These are phyloP conservation scores for Colletotrichum gigasporum DNA, from an alignment of 2,329 filamentous ascomycete species.

Conservation along the genomic window DNA sequence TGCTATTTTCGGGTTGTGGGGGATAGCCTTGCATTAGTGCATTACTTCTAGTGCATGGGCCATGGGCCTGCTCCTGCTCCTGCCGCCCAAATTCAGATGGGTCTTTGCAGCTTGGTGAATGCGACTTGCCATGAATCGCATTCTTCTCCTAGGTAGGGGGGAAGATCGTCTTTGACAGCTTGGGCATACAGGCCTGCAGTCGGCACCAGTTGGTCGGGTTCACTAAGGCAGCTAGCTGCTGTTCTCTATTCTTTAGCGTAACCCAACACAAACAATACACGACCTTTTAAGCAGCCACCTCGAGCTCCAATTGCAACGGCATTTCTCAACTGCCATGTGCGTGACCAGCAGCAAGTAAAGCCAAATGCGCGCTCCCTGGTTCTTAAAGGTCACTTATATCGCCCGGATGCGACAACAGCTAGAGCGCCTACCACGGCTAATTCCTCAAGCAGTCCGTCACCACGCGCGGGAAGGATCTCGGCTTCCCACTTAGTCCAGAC, in stretches of 20 bases:
- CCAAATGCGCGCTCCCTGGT: no score
- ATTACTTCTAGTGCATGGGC: no score
- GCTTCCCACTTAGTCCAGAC: neutral
- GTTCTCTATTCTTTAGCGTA: neutral
- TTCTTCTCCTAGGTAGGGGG: neutral
- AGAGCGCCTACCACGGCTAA: no score
- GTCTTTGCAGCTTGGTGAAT: neutral
- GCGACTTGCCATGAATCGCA: constrained; percentile 14
- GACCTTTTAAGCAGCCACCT: no score
- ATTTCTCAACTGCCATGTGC: no score
- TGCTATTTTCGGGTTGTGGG: constrained; percentile 23
- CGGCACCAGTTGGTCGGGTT: neutral
- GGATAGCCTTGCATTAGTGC: constrained; percentile 30
- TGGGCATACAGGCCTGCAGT: neutral
- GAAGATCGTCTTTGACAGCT: neutral
- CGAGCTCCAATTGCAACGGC: no score
- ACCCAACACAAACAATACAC: neutral
- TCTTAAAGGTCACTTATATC: no score
- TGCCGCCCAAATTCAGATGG: neutral
- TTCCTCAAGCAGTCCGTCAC: neutral
- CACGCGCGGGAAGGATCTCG: neutral
- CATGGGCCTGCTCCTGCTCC: neutral
- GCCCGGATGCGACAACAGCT: no score
- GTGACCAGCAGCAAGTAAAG: no score
- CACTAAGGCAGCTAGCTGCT: neutral